Conservation (phyloP, 306 rosid species). For the Castanopsis chinensis region DNA sequence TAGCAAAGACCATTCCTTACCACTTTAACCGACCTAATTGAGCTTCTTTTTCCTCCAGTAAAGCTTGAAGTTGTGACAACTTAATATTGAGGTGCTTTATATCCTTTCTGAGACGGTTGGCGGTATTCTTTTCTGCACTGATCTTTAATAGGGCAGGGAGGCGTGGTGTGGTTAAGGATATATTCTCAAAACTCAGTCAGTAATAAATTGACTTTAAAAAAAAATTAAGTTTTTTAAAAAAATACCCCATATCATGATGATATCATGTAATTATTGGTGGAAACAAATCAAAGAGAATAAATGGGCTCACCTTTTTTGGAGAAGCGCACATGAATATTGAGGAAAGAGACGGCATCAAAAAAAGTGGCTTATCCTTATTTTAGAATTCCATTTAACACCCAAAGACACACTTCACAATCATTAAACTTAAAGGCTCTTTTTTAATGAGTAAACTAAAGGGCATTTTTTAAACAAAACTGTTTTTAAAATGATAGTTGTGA, state of each 20-base stretch:
- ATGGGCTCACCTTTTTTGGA: neutral
- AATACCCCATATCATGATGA: neutral
- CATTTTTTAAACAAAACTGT: neutral
- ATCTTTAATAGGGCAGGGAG: constrained; percentile 81
- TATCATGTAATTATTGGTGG: neutral
- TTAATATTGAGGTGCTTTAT: constrained; percentile 68
- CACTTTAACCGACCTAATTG: constrained; percentile 63
- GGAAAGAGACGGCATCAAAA: neutral
- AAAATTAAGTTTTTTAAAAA: neutral
- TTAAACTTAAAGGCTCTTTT: neutral
- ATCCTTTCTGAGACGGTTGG: constrained; percentile 69
- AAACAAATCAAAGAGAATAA: neutral
- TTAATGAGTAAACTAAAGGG: neutral
- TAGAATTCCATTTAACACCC: neutral
- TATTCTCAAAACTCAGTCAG: constrained; percentile 2
- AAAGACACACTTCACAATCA: neutral
- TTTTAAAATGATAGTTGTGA: neutral
- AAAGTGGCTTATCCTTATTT: neutral
- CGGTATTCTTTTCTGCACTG: constrained; percentile 72
- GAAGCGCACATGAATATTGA: neutral
- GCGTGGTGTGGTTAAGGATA: constrained; percentile 72
- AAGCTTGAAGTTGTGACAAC: constrained; percentile 79
- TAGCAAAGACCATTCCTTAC: constrained; percentile 31
- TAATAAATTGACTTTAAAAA: neutral
- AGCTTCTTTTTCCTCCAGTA: constrained; percentile 76